Evolutionary conservation across 257 asterid genomes (phyloP).

Genomic region (Mitragyna speciosa): DNA sequence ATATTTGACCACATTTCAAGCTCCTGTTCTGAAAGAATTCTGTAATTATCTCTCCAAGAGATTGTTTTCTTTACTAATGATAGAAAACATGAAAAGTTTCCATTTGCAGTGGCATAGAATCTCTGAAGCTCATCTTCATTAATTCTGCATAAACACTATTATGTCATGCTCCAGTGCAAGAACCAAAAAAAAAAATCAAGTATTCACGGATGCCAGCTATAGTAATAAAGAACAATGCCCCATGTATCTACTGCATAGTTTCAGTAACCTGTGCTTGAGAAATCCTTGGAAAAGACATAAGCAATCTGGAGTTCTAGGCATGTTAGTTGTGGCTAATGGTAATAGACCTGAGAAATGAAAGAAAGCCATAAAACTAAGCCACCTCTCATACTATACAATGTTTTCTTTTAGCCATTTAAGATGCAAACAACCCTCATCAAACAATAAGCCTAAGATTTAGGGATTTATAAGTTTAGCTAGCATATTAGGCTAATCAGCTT

Average conservation of each 20-base stretch:
- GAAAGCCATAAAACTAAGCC: not conserved
- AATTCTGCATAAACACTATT: conserved; percentile 51
- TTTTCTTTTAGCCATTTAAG: not conserved
- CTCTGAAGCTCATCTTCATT: conserved; percentile 67
- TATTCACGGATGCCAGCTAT: too few species aligned
- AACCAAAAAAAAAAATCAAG: conserved; percentile 14
- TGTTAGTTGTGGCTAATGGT: not conserved
- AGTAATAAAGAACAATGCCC: not conserved
- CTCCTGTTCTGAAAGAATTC: conserved; percentile 75
- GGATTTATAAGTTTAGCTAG: not conserved
- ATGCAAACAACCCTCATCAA: not conserved
- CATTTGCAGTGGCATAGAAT: conserved; percentile 69
- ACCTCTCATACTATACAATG: not conserved
- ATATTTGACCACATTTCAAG: conserved; percentile 85
- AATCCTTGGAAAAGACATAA: not conserved
- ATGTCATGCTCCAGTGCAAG: conserved; percentile 37
- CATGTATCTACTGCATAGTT: not conserved
- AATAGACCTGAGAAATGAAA: not conserved
- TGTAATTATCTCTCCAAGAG: conserved; percentile 86
- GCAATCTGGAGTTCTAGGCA: not conserved
- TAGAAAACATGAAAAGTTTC: conserved; percentile 57
- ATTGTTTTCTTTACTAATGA: conserved; percentile 76
- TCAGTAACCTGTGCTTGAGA: not conserved
- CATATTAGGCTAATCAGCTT: not conserved
- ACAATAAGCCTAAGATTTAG: not conserved